Base-by-base conservation (phyloP, 768 basidiomycete species). In the Psilocybe cubensis region DNA sequence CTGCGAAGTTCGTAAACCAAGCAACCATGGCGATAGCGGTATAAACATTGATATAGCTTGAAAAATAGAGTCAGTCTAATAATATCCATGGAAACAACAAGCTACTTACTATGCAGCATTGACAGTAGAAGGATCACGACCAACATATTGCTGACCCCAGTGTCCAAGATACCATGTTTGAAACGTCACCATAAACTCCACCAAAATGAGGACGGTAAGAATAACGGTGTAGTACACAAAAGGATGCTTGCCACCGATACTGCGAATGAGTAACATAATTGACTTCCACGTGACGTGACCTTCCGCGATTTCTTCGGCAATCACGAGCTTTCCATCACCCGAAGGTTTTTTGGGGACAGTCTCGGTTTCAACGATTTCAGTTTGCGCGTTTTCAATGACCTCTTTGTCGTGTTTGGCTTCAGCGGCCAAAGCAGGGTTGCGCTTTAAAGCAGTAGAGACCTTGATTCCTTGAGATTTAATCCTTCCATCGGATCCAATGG, bases 271-370 rank as follows among this genome's bases (percentile, higher is more conserved):
- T 3, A 79, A 63, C 46, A 67, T 73, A 24, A 78, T 70, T 65
- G 62, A 59, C 35, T 62, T 62, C 65, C 63, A 63, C 12, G 49
- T 60, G 42, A 66, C 60, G 29, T 61, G 65, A 5, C 67, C 67
- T 56, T 78, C 75, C 9, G 74, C 79, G 40, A 87, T 75, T 67
- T 89, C 88, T 65, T 89, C 88, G 0, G 78, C 78, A 3, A 85
- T 69, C 40, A 87, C 77, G n/a, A 89, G 72, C 64, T 87, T 86
- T 3, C 86, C 86, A 48, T 77, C 76, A 49, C 66, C 62, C 7
- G 35, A 8, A 4, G 57, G 52, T 29, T 69, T 62, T 7, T 63
- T 58, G 3, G 56, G 27, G 9, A 28, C 54, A 6, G 52, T 11
- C 29, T 52, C 67, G 24, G 67, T 62, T 17, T 60, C 40, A 20